Base-by-base conservation (phyloP, 371 early-diverging fungal genomes). In the Zychaea mexicana region DNA sequence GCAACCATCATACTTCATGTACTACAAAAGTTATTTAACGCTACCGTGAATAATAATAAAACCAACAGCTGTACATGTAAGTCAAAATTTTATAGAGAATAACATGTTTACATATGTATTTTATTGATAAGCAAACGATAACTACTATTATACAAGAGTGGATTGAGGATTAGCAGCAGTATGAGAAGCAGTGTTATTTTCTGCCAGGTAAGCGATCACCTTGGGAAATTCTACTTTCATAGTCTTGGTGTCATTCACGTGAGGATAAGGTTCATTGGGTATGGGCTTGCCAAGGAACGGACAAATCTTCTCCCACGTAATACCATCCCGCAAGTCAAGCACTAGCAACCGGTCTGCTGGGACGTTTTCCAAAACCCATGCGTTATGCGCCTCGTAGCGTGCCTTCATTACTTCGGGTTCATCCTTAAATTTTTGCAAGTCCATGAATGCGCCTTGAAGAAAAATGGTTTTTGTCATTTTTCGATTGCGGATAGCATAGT, bases 261-360 rank as follows among this genome's bases (percentile, higher is more conserved):
- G 39, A 21, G 67, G 67, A 52, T 57, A 67, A 19, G 61, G 62
- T 28, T n/a, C 67, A 15, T 57, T 38, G 24, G 67, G 67, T 0
- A 67, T 31, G 7, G 62, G 62, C 30, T 67, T 67, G 8, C 33
- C 58, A 53, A 67, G 54, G 46, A 67, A 67, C 21, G 42, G 15
- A 19, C 67, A 67, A 0, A 67, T 32, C 9, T 42, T 22, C 10
- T 67, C 62, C 62, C 62, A 67, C 1, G 73, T 73, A 13, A 57
- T 38, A 2, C 74, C 77, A 13, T 56, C 56, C n/a, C 33, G n/a
- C 19, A 56, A 33, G 21, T 56, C 36, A 3, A 59, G 24, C 2
- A 59, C 46, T 9, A 59, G n/a, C 17, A 59, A 31, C 1, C 60
- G 46, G 26, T 59, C 46, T 7, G 42, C 45, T 15, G 60, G 60